Evolutionary conservation across 2,329 filamentous ascomycete genomes (phyloP).

Genomic region (Pseudogymnoascus sp.): DNA sequence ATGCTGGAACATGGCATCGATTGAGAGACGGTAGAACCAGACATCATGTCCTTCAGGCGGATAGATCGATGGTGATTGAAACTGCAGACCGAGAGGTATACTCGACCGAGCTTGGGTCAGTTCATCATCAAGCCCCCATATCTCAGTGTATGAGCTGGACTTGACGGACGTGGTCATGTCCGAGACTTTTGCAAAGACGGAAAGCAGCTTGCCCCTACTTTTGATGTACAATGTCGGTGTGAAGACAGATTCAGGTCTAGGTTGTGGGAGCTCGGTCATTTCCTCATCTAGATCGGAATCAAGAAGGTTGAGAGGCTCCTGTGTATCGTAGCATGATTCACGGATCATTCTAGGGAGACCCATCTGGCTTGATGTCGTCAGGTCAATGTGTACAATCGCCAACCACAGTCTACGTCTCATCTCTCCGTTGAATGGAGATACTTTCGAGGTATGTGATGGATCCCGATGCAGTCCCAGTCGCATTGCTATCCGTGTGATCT

Average conservation of each 20-base stretch:
- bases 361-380: slow-evolving; percentile 58
- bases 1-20: background rate
- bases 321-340: slow-evolving; percentile 53
- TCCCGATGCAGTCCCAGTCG: slow-evolving; percentile 52
- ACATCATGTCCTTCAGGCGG: background rate
- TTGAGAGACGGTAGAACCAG: background rate
- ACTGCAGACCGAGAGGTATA: background rate
- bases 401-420: slow-evolving; percentile 56
- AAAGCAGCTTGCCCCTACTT: background rate
- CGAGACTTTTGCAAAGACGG: background rate
- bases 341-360: slow-evolving; percentile 61
- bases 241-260: slow-evolving; percentile 46
- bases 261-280: slow-evolving; percentile 44
- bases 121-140: background rate
- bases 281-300: slow-evolving; percentile 58
- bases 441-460: slow-evolving; percentile 38
- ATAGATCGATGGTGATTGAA: background rate
- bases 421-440: slow-evolving; percentile 45
- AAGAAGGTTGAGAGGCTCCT: slow-evolving; percentile 51
- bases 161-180: background rate
- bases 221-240: slow-evolving; percentile 44
- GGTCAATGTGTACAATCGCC: slow-evolving; percentile 48
- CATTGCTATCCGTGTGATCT: slow-evolving; percentile 45
- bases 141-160: background rate
- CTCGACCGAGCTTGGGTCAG: background rate